A percentile compares a stretch with the other conserved stretches of the same genome.
phyloP scores from a whole-genome alignment of 371 early-diverging fungal species.

The Mortierella sp. region DNA sequence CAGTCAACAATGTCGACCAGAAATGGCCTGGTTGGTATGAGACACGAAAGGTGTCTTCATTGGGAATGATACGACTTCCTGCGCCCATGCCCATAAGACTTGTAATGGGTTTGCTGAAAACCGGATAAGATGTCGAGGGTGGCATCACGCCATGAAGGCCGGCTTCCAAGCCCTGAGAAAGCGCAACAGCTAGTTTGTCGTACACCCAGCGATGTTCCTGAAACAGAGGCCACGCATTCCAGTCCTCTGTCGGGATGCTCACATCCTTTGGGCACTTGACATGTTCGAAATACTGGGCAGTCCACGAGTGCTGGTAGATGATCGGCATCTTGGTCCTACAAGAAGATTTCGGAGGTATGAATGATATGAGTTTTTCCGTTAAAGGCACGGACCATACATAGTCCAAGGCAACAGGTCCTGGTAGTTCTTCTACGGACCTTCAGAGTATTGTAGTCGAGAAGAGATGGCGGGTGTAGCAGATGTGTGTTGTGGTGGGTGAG shows the following conservation, averaged over 20 bases:
- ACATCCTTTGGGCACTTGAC: conserved; percentile 15
- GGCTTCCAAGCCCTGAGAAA: conserved; percentile 24
- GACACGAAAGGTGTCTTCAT: conserved; percentile 17
- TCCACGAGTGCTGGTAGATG: conserved; percentile 7
- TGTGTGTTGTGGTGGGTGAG: too few species aligned
- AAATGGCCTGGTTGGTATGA: conserved; percentile 23
- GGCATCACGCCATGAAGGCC: conserved; percentile 30
- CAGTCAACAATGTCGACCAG: conserved; percentile 20
- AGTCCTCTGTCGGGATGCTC: conserved; percentile 19
- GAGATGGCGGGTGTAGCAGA: too few species aligned
- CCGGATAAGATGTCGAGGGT: conserved; percentile 14
- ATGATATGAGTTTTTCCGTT: too few species aligned
- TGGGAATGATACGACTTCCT: conserved; percentile 14
- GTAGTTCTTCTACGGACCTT: too few species aligned
- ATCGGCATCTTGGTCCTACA: too few species aligned
- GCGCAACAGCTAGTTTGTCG: conserved; percentile 15
- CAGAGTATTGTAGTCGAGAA: too few species aligned
- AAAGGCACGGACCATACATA: too few species aligned
- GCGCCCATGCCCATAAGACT: conserved; percentile 24
- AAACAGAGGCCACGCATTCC: conserved; percentile 9
- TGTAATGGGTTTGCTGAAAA: conserved; percentile 29
- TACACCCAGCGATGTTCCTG: conserved; percentile 28
- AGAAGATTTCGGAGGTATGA: too few species aligned
- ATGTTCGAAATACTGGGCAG: conserved; percentile 18
- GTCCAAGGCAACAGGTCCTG: too few species aligned